phyloP scores from a whole-genome alignment of 441 rosid genomes.

The Pelargonium citronellum region DNA sequence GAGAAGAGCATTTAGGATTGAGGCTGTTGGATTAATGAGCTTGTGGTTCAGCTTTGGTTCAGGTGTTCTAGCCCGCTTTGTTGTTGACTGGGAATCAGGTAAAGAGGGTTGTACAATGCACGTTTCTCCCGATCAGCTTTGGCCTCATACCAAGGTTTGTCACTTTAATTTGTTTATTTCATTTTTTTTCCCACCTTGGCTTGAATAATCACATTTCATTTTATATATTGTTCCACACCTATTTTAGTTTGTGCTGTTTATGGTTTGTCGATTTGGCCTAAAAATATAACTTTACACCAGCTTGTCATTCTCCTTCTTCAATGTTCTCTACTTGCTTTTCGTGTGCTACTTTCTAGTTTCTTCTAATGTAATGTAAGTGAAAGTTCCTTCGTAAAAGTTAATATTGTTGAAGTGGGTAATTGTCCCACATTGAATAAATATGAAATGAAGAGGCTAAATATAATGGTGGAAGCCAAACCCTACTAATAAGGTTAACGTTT shows the following conservation, averaged over 20 bases:
- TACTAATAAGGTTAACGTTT: too few relatives aligned
- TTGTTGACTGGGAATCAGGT: constrained; percentile 98
- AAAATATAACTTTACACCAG: too few relatives aligned
- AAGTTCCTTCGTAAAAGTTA: neutral
- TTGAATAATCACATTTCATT: too few relatives aligned
- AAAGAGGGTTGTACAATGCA: constrained; percentile 99
- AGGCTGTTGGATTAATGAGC: constrained; percentile 92
- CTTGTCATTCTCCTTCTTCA: neutral
- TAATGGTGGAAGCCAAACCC: too few relatives aligned
- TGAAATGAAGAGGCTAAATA: too few relatives aligned
- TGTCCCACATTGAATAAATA: too few relatives aligned
- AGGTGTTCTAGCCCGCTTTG: constrained; percentile 82
- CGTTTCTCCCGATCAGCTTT: constrained; percentile 97
- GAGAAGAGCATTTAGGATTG: constrained; percentile 90
- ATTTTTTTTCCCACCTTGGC: neutral
- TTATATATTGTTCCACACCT: neutral
- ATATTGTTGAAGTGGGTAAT: too few relatives aligned
- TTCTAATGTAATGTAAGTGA: neutral
- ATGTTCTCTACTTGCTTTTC: neutral
- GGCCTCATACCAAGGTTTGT: constrained; percentile 97
- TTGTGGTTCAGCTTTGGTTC: constrained; percentile 98
- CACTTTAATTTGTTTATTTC: neutral
- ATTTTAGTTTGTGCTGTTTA: too few relatives aligned
- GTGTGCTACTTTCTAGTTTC: neutral
- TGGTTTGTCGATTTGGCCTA: too few relatives aligned